A percentile compares a stretch with the other conserved stretches of the same genome.
These are phyloP conservation scores for Tuber indicum DNA, from an alignment of 495 filamentous ascomycete species.

Conservation along the genomic window DNA sequence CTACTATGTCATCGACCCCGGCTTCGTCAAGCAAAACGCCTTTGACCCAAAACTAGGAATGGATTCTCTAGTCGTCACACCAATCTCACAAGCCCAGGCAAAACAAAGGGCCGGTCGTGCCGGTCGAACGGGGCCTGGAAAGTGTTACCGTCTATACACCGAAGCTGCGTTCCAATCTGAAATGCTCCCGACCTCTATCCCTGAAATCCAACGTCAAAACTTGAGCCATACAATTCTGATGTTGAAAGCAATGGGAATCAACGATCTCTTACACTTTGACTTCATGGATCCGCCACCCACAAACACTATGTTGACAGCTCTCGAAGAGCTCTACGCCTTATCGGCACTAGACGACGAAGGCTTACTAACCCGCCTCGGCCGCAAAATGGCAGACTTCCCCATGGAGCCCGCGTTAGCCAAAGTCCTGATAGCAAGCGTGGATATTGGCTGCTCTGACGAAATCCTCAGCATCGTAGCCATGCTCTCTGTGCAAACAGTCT, in stretches of 20 bases:
- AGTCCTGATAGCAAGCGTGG: conserved; percentile 77
- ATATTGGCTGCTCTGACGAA: conserved; percentile 85
- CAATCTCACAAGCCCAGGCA: conserved; percentile 93
- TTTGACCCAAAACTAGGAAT: conserved; percentile 97
- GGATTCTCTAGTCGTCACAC: conserved; percentile 91
- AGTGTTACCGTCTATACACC: conserved; percentile 93
- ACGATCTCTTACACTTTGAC: conserved; percentile 93
- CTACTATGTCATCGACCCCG: conserved; percentile 94
- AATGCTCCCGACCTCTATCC: conserved; percentile 92
- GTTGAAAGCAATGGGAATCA: conserved; percentile 99
- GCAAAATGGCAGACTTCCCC: conserved; percentile 98
- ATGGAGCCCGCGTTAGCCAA: conserved; percentile 74
- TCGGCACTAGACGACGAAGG: conserved; percentile 94
- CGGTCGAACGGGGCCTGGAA: conserved; percentile 89
- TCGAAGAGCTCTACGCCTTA: conserved; percentile 90
- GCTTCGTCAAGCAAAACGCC: conserved; percentile 95
- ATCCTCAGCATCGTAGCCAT: conserved; percentile 92
- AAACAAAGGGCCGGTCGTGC: conserved; percentile 91
- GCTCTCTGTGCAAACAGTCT: conserved; percentile 76
- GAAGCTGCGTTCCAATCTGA: conserved; percentile 93
- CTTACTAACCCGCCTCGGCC: conserved; percentile 79
- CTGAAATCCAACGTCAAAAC: conserved; percentile 95
- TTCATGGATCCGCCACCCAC: conserved; percentile 98
- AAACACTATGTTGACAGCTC: conserved; percentile 92
- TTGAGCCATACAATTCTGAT: conserved; percentile 92